Conservation (phyloP, 176 grass and related monocot genomes). For the Elaeis guineensis region DNA sequence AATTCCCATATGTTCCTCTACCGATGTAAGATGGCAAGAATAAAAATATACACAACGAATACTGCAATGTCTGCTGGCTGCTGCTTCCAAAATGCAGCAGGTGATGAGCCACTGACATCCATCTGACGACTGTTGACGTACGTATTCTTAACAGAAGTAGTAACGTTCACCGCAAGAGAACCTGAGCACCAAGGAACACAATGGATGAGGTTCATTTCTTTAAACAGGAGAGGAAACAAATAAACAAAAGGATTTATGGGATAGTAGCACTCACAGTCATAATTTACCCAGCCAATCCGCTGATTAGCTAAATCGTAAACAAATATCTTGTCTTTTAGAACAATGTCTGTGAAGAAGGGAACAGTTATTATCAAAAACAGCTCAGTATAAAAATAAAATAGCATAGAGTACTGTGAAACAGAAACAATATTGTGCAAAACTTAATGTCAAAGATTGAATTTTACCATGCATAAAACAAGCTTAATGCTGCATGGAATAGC, state of each 20-base stretch:
- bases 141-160: conserved; percentile 67
- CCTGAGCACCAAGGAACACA: conserved; percentile 25
- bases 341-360: conserved; percentile 47
- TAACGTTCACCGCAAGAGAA: conserved; percentile 69
- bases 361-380: conserved; percentile 1
- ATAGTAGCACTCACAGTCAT: conserved; percentile 61
- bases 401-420: conserved; percentile 5
- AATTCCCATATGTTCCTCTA: conserved; percentile 34
- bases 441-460: too few species aligned
- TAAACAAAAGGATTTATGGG: neutral
- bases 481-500: too few species aligned
- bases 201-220: too few species aligned
- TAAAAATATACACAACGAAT: conserved; percentile 32
- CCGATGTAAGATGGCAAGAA: conserved; percentile 38
- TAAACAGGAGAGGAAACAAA: neutral
- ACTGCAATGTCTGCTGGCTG: conserved; percentile 16
- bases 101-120: conserved; percentile 33
- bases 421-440: too few species aligned
- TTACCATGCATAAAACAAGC: too few species aligned
- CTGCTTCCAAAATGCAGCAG: conserved; percentile 9
- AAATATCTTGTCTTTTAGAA: conserved; percentile 96
- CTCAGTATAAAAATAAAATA: neutral
- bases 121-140: conserved; percentile 62
- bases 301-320: conserved; percentile 88
- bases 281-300: conserved; percentile 80